phyloP scores from a whole-genome alignment of 371 early-diverging fungal genomes.

The Apophysomyces elegans region DNA sequence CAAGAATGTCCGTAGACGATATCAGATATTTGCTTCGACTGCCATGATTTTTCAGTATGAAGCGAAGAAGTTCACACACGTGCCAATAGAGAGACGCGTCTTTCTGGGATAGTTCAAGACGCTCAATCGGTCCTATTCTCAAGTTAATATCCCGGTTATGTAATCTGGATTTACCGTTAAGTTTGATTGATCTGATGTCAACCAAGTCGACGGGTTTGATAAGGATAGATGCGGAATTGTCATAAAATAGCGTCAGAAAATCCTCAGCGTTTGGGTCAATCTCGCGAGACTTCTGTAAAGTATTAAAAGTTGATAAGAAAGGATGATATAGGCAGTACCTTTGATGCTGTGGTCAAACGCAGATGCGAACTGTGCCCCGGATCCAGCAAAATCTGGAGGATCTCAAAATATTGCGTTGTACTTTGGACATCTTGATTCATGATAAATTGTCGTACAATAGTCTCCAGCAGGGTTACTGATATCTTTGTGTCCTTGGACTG shows the following conservation, averaged over 20 bases:
- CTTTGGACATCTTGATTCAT: constrained; percentile 64
- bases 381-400: constrained; percentile 77
- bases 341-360: constrained; percentile 28
- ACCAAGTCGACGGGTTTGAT: constrained; percentile 63
- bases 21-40: constrained; percentile 78
- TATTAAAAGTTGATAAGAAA: not conserved
- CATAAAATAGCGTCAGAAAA: constrained; percentile 79
- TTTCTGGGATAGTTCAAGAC: constrained; percentile 29
- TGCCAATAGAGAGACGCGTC: constrained; percentile 52
- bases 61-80: constrained; percentile 77
- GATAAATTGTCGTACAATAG: constrained; percentile 66
- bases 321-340: constrained; percentile 21
- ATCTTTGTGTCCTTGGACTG: constrained; percentile 56
- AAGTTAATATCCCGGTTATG: not conserved
- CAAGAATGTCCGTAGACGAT: constrained; percentile 60
- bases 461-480: constrained; percentile 49
- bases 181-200: constrained; percentile 27
- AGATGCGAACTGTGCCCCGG: constrained; percentile 39
- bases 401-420: constrained; percentile 73
- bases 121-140: constrained; percentile 34
- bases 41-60: constrained; percentile 69
- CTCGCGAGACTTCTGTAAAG: constrained; percentile 25
- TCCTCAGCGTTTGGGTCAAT: constrained; percentile 67
- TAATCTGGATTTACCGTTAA: constrained; percentile 29
- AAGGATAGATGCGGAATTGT: constrained; percentile 56